Evolutionary conservation across 1,284 basidiomycete species (phyloP).

Genomic region (Pterulicium gracile): DNA sequence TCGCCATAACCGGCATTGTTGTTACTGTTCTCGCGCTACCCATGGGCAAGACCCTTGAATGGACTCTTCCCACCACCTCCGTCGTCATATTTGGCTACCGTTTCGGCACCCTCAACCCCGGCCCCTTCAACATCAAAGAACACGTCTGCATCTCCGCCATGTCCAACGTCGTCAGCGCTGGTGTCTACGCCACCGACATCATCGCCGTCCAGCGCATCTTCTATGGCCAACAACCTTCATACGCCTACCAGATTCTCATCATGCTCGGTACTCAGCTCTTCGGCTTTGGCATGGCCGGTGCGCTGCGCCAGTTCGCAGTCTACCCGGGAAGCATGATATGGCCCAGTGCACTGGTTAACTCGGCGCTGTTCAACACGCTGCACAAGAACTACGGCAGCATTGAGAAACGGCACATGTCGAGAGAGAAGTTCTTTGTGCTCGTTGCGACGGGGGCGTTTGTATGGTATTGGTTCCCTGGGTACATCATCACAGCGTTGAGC

Average conservation of each 20-base stretch:
- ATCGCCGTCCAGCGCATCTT: conserved; percentile 58
- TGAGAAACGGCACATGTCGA: conserved; percentile 60
- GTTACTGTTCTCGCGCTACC: conserved; percentile 62
- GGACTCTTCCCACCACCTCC: conserved; percentile 49
- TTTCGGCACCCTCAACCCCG: conserved; percentile 74
- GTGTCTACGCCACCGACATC: conserved; percentile 66
- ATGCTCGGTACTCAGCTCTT: conserved; percentile 67
- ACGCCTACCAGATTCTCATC: conserved; percentile 57
- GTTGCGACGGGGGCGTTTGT: conserved; percentile 47
- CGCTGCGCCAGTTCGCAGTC: conserved; percentile 74
- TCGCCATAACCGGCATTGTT: conserved; percentile 54
- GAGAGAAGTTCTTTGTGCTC: conserved; percentile 69
- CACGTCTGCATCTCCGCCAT: conserved; percentile 80
- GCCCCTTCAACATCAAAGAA: conserved; percentile 90
- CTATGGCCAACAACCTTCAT: conserved; percentile 47
- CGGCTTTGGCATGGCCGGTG: conserved; percentile 71
- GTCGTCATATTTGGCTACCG: conserved; percentile 58
- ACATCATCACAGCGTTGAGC: conserved; percentile 70
- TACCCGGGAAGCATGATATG: conserved; percentile 92
- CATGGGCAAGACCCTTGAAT: conserved; percentile 56
- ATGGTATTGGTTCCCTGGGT: conserved; percentile 87
- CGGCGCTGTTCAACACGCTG: conserved; percentile 88
- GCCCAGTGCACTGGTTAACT: conserved; percentile 86
- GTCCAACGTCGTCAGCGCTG: conserved; percentile 25
- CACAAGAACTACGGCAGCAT: conserved; percentile 66